Percentiles rank a stretch among this genome's conserved stretches.
Conservation (phyloP, 495 filamentous ascomycete genomes). For the Cercophora newfieldiana region DNA sequence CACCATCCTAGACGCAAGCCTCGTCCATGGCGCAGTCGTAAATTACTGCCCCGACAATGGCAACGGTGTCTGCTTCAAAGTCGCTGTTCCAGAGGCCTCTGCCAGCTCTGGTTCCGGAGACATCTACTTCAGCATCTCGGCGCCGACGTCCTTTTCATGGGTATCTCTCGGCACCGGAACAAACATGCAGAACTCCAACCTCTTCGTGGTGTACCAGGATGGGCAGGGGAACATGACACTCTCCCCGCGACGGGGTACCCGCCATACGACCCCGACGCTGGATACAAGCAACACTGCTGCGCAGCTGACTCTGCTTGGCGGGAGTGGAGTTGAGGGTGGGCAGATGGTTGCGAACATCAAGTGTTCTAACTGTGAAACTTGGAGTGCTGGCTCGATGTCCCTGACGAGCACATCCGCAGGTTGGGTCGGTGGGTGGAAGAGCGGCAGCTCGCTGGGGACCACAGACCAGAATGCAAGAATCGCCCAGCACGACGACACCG, state of each 20-base stretch:
- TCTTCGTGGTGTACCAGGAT: constrained; percentile 68
- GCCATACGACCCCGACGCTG: constrained; percentile 54
- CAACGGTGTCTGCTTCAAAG: constrained; percentile 43
- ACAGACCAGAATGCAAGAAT: constrained; percentile 51
- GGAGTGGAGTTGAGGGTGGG: constrained; percentile 55
- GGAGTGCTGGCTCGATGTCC: constrained; percentile 60
- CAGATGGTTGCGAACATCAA: constrained; percentile 65
- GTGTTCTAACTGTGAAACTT: constrained; percentile 49
- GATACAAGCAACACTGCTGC: constrained; percentile 47
- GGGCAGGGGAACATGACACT: constrained; percentile 60
- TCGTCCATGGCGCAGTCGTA: constrained; percentile 17
- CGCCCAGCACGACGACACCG: constrained; percentile 56
- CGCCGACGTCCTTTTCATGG: constrained; percentile 62
- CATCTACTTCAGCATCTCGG: constrained; percentile 66
- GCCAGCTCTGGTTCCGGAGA: constrained; percentile 45
- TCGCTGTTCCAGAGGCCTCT: constrained; percentile 46
- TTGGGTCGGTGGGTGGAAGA: constrained; percentile 69
- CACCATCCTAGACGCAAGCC: constrained; percentile 19
- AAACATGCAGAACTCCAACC: constrained; percentile 62
- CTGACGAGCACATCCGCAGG: constrained; percentile 47
- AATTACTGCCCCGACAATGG: constrained; percentile 31
- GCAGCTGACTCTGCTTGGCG: constrained; percentile 56
- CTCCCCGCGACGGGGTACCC: constrained; percentile 59
- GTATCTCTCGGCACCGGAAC: constrained; percentile 64
- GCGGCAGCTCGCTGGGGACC: constrained; percentile 58